These are phyloP conservation scores for Carnegiea gigantea DNA, from an alignment of 179 eudicot genomes.

Conservation along the genomic window DNA sequence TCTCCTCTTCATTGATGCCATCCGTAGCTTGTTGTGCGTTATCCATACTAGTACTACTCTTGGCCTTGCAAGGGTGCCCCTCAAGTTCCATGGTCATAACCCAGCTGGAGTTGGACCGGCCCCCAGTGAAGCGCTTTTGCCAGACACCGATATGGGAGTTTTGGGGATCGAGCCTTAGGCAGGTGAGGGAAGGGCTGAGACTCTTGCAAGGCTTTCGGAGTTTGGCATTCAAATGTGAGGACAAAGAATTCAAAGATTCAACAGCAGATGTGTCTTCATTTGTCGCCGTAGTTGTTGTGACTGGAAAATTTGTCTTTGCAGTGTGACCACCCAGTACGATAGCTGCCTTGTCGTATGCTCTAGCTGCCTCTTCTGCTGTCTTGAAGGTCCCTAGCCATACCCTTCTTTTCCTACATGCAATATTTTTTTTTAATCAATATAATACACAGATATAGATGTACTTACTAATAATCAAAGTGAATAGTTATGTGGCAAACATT, in stretches of 20 bases:
- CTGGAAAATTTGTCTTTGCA: slow-evolving; percentile 45
- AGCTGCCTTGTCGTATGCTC: slow-evolving; percentile 48
- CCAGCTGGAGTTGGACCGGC: slow-evolving; percentile 50
- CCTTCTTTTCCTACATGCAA: slow-evolving; percentile 37
- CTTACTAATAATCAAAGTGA: too few species aligned
- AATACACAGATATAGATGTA: too few species aligned
- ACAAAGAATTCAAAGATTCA: slow-evolving; percentile 18
- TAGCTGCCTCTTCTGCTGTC: slow-evolving; percentile 46
- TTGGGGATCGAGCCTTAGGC: slow-evolving; percentile 71
- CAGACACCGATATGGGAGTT: slow-evolving; percentile 76
- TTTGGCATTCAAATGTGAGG: slow-evolving; percentile 51
- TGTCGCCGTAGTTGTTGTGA: background rate
- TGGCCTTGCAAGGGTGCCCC: background rate
- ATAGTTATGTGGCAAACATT: too few species aligned
- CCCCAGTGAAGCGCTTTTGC: slow-evolving; percentile 66
- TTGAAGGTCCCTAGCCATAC: slow-evolving; percentile 48
- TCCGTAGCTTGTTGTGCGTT: slow-evolving; percentile 2
- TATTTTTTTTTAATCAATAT: too few species aligned
- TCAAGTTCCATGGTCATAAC: slow-evolving; percentile 70
- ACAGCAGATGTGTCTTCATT: background rate
- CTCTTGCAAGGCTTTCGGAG: slow-evolving; percentile 55
- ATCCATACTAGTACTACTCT: background rate
- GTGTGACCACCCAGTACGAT: slow-evolving; percentile 38
- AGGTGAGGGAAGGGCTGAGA: slow-evolving; percentile 68
- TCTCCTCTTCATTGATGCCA: slow-evolving; percentile 70